Evolutionary conservation across 2,329 filamentous ascomycete genomes (phyloP).

Genomic region (Penicillium verrucosum): DNA sequence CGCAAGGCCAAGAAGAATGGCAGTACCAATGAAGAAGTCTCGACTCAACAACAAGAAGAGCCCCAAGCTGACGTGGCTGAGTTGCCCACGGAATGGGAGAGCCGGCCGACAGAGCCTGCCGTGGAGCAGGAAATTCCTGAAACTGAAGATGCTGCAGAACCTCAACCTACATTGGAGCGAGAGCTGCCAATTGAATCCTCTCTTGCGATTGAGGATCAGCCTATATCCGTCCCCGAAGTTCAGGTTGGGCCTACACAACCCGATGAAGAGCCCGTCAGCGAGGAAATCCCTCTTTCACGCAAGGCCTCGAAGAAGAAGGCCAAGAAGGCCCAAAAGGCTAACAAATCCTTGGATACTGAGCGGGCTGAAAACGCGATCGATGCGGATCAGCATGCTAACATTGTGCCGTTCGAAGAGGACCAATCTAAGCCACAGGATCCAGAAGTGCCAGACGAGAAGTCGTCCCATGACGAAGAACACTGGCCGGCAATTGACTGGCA

Average conservation of each 20-base stretch:
- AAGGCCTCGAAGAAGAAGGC: slow-evolving; percentile 37
- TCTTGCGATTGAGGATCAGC: neutral
- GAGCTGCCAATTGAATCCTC: neutral
- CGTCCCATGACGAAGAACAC: slow-evolving; percentile 29
- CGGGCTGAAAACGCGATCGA: neutral
- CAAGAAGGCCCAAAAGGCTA: slow-evolving; percentile 27
- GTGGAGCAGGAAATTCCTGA: neutral
- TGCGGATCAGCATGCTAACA: neutral
- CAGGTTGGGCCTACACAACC: neutral
- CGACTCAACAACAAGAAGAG: neutral
- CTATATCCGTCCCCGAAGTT: slow-evolving; percentile 1
- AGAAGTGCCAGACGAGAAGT: neutral
- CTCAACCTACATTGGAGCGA: neutral
- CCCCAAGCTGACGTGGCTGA: neutral
- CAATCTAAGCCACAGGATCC: neutral
- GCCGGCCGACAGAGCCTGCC: neutral
- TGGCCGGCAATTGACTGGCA: slow-evolving; percentile 41
- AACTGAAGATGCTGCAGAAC: neutral
- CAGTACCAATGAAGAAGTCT: neutral
- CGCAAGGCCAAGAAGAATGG: slow-evolving; percentile 22
- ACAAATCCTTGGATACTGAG: slow-evolving; percentile 6
- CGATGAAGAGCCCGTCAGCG: slow-evolving; percentile 6
- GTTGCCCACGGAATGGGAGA: neutral
- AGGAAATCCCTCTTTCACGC: slow-evolving; percentile 11
- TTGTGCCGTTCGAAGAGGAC: slow-evolving; percentile 7